Conservation (phyloP, 495 filamentous ascomycete genomes). For the Darksidea phi region DNA sequence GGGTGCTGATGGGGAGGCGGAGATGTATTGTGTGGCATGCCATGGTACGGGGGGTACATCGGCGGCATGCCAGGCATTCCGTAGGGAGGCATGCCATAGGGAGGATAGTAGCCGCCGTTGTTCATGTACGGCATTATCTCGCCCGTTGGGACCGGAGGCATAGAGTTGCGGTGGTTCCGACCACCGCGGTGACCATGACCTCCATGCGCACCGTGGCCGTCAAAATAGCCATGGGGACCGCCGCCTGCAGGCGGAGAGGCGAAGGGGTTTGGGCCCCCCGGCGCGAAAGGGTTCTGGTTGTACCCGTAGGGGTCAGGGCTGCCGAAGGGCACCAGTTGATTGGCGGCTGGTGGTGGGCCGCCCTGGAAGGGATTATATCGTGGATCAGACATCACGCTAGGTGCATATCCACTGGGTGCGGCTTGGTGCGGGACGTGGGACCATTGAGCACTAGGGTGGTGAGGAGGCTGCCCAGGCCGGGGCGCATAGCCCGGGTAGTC, state of each 20-base stretch:
- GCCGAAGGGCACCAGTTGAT: constrained; percentile 38
- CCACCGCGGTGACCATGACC: constrained; percentile 7
- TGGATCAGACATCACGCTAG: constrained; percentile 32
- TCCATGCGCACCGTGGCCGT: not conserved
- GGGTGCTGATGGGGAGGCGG: constrained; percentile 24
- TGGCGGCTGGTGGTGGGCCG: constrained; percentile 15
- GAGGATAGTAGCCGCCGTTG: constrained; percentile 21
- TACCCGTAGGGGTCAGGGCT: constrained; percentile 41
- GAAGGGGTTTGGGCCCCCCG: constrained; percentile 36
- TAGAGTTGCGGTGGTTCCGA: constrained; percentile 36
- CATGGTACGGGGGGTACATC: constrained; percentile 26
- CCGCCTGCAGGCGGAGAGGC: constrained; percentile 34
- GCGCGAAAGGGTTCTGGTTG: constrained; percentile 40
- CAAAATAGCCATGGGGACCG: constrained; percentile 31
- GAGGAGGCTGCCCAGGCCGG: constrained; percentile 32
- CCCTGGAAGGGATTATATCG: constrained; percentile 30
- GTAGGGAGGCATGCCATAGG: constrained; percentile 26
- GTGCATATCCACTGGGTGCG: constrained; percentile 40
- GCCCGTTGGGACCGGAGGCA: constrained; percentile 27
- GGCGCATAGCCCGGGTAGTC: constrained; percentile 41
- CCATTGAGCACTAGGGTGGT: constrained; percentile 34
- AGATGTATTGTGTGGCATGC: constrained; percentile 14
- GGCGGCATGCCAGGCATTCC: constrained; percentile 35
- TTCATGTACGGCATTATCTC: constrained; percentile 37
- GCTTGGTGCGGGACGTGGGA: constrained; percentile 29